Conservation (phyloP, 1,284 basidiomycete species). For the Sanguinoderma infundibulare region DNA sequence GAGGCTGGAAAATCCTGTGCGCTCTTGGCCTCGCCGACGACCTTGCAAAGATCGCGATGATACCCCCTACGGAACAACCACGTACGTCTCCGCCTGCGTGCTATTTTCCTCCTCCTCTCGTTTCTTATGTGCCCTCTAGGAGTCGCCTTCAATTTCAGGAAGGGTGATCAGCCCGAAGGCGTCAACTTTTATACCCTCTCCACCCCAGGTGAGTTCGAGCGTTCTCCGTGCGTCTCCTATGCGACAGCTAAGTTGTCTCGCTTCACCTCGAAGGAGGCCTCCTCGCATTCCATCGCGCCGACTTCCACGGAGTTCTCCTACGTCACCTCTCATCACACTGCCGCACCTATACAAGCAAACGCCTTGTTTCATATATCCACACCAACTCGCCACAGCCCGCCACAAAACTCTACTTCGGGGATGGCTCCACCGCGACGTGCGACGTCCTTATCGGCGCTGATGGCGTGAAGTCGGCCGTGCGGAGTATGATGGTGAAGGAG, state of each 20-base stretch:
- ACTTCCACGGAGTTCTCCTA: slow-evolving; percentile 46
- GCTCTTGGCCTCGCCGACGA: slow-evolving; percentile 37
- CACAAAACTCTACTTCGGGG: slow-evolving; percentile 42
- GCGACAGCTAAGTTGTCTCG: slow-evolving; percentile 1
- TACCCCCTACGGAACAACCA: slow-evolving; percentile 29
- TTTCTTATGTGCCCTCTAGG: slow-evolving; percentile 20
- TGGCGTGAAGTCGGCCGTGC: slow-evolving; percentile 42
- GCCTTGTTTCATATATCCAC: slow-evolving; percentile 43
- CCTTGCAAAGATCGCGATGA: slow-evolving; percentile 27
- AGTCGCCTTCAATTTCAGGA: slow-evolving; percentile 37
- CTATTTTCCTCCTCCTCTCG: not conserved
- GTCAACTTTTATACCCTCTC: slow-evolving; percentile 33
- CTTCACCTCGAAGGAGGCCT: slow-evolving; percentile 39
- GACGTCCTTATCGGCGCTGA: slow-evolving; percentile 57
- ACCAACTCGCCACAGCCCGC: slow-evolving; percentile 3
- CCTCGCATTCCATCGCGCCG: slow-evolving; percentile 47
- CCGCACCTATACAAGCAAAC: slow-evolving; percentile 41
- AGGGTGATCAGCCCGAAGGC: slow-evolving; percentile 39
- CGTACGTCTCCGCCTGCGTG: slow-evolving; percentile 14
- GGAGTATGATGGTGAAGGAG: slow-evolving; percentile 30
- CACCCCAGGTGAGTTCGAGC: slow-evolving; percentile 34
- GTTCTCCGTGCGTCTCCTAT: not conserved
- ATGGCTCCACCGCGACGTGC: slow-evolving; percentile 46
- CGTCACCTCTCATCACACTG: slow-evolving; percentile 37
- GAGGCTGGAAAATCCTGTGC: slow-evolving; percentile 38